Evolutionary conservation across 805 yeast genomes (phyloP).

Genomic region (Brettanomyces bruxellensis): DNA sequence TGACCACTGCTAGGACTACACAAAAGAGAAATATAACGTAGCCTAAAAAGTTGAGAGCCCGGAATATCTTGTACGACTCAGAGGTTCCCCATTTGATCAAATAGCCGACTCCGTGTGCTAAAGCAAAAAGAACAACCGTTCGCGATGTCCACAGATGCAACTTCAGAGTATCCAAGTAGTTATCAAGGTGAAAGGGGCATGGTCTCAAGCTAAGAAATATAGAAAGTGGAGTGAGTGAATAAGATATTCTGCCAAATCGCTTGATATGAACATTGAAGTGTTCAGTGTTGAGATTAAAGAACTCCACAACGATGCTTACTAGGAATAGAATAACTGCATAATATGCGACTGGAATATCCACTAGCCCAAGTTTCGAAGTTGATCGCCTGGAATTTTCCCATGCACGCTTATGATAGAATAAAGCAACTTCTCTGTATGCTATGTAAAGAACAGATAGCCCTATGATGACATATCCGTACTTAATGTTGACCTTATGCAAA

Average conservation of each 20-base stretch:
- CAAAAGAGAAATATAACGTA: constrained; percentile 31
- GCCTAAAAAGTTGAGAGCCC: constrained; percentile 43
- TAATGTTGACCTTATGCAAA: constrained; percentile 47
- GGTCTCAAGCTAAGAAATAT: constrained; percentile 51
- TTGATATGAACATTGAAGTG: constrained; percentile 34
- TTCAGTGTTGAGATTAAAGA: constrained; percentile 26
- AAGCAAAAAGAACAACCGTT: constrained; percentile 34
- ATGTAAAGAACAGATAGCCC: constrained; percentile 33
- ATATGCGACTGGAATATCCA: constrained; percentile 24
- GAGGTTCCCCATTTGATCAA: constrained; percentile 35
- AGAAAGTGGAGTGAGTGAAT: constrained; percentile 49
- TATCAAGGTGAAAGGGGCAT: constrained; percentile 34
- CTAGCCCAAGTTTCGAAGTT: constrained; percentile 23
- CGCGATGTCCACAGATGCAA: constrained; percentile 71
- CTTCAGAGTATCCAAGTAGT: constrained; percentile 44
- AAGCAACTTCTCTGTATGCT: constrained; percentile 23
- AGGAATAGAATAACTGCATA: constrained; percentile 22
- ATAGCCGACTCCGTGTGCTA: constrained; percentile 47
- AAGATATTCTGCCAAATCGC: constrained; percentile 55
- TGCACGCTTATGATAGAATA: constrained; percentile 23
- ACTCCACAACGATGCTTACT: constrained; percentile 21
- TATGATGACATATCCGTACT: constrained; percentile 50
- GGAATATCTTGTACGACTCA: constrained; percentile 27
- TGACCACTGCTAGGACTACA: constrained; percentile 31
- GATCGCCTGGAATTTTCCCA: constrained; percentile 34